Evolutionary conservation across 1,139 yeast species (phyloP).

Genomic region (Pichia sp.): DNA sequence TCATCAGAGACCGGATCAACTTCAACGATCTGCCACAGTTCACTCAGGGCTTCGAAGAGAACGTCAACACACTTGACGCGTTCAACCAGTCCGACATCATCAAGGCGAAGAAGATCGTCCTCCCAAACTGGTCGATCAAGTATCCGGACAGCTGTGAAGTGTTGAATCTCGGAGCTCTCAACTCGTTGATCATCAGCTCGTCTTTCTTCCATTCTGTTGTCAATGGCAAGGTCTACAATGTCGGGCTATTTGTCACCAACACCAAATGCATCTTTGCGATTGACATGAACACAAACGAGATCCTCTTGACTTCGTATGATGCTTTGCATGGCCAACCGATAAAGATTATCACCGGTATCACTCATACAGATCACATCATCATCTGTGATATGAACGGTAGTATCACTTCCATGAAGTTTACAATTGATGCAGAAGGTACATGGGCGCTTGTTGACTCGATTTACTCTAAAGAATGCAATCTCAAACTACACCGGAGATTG

Average conservation of each 20-base stretch:
- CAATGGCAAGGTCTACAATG: slow-evolving; percentile 5
- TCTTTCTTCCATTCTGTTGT: slow-evolving; percentile 17
- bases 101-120: slow-evolving; percentile 14
- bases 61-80: slow-evolving; percentile 18
- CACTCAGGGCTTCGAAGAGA: no score
- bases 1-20: slow-evolving; percentile 50
- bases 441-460: slow-evolving; percentile 21
- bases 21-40: slow-evolving; percentile 26
- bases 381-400: slow-evolving; percentile 39
- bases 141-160: slow-evolving; percentile 18
- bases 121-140: slow-evolving; percentile 27
- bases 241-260: slow-evolving; percentile 29
- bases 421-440: not conserved
- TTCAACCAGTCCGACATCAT: slow-evolving; percentile 25
- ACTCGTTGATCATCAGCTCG: slow-evolving; percentile 28
- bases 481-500: slow-evolving; percentile 42
- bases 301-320: slow-evolving; percentile 16
- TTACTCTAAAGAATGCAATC: not conserved
- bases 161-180: slow-evolving; percentile 19
- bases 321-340: slow-evolving; percentile 22
- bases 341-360: slow-evolving; percentile 25
- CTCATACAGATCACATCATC: slow-evolving; percentile 25
- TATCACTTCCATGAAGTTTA: slow-evolving; percentile 24
- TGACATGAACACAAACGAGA: slow-evolving; percentile 23
- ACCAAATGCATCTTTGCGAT: slow-evolving; percentile 26